phyloP scores from a whole-genome alignment of 371 early-diverging fungal species.

The Rhizopus sp. region DNA sequence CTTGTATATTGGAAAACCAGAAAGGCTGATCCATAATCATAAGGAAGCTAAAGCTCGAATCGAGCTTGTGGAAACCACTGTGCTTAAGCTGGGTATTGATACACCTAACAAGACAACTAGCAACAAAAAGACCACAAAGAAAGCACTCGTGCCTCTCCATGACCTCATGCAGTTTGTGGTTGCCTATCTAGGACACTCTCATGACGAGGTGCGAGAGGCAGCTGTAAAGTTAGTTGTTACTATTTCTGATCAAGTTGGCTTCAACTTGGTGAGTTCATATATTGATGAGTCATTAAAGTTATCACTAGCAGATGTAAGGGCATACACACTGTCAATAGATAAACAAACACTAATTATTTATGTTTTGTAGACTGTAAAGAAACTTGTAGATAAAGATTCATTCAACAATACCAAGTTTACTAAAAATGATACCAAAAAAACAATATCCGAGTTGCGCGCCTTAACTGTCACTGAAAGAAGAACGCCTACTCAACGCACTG shows the following conservation, averaged over 20 bases:
- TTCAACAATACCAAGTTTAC: neutral
- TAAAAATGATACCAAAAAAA: conserved; percentile 12
- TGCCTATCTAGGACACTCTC: conserved; percentile 64
- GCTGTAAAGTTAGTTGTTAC: conserved; percentile 62
- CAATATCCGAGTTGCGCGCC: conserved; percentile 21
- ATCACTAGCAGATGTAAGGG: conserved; percentile 32
- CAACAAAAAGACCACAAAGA: conserved; percentile 17
- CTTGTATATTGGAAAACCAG: conserved; percentile 49
- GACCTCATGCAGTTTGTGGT: conserved; percentile 60
- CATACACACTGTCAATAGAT: neutral
- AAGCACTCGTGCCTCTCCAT: conserved; percentile 25
- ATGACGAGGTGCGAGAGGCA: conserved; percentile 68
- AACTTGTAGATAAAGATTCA: conserved; percentile 23
- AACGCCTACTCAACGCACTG: neutral
- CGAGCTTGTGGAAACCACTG: conserved; percentile 55
- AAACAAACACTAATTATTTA: neutral
- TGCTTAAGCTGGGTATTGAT: conserved; percentile 52
- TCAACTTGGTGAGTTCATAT: conserved; percentile 31
- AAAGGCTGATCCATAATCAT: conserved; percentile 37
- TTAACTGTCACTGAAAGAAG: conserved; percentile 15
- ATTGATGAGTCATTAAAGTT: conserved; percentile 30
- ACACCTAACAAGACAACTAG: neutral
- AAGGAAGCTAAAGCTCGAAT: conserved; percentile 44
- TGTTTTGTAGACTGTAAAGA: conserved; percentile 28
- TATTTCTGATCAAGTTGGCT: conserved; percentile 44